Conservation (phyloP, 1,139 yeast species). For the Diutina rugosa region DNA sequence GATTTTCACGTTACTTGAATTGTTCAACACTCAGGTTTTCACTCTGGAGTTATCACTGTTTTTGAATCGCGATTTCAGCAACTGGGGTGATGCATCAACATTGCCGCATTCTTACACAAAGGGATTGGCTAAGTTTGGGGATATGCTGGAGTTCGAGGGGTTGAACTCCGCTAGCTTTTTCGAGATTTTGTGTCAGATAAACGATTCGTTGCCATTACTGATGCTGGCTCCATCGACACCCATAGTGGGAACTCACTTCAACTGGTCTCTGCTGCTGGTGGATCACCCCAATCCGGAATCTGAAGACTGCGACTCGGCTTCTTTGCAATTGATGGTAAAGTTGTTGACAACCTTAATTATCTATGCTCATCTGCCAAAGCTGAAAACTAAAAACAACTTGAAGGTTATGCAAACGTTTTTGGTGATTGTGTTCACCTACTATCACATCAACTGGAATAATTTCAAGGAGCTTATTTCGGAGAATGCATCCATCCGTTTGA, state of each 20-base stretch:
- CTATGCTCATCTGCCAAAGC: conserved; percentile 19
- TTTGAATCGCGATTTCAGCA: conserved; percentile 14
- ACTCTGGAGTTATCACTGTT: conserved; percentile 14
- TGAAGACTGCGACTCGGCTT: neutral
- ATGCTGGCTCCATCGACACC: conserved; percentile 35
- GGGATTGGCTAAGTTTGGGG: conserved; percentile 13
- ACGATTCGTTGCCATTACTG: conserved; percentile 30
- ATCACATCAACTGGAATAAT: conserved; percentile 33
- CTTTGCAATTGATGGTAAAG: conserved; percentile 18
- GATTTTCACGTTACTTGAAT: conserved; percentile 19
- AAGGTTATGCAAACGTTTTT: conserved; percentile 18
- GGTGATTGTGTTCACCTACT: conserved; percentile 22
- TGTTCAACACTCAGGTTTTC: conserved; percentile 21
- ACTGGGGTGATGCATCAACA: conserved; percentile 15
- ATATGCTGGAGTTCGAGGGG: conserved; percentile 20
- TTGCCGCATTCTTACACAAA: conserved; percentile 13
- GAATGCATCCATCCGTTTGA: conserved; percentile 19
- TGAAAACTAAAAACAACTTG: neutral
- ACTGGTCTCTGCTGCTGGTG: neutral
- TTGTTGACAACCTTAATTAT: conserved; percentile 6
- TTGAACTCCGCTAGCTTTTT: conserved; percentile 19
- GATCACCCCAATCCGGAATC: neutral
- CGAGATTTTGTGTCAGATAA: conserved; percentile 23
- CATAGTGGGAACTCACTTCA: conserved; percentile 8
- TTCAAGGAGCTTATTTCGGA: conserved; percentile 18